A percentile compares a stretch with the other conserved stretches of the same genome.
Evolutionary conservation across 1,139 yeast species (phyloP).

Genomic region (Geotrichum fermentans): DNA sequence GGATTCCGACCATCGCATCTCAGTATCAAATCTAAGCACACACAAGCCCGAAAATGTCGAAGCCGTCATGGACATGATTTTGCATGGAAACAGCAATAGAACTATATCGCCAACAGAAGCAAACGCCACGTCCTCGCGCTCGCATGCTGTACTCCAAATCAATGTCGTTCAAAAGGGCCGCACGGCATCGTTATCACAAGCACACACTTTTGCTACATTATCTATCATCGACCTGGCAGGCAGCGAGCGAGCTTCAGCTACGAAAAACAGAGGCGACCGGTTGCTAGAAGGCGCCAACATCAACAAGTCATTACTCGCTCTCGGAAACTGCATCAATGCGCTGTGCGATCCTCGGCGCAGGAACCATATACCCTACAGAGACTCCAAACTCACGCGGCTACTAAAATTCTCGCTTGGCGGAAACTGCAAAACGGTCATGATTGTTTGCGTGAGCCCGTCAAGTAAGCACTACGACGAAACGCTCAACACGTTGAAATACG

Average conservation of each 20-base stretch:
- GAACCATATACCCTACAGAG: constrained; percentile 83
- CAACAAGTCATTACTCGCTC: constrained; percentile 76
- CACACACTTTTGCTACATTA: constrained; percentile 70
- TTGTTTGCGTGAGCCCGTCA: constrained; percentile 87
- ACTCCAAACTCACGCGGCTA: constrained; percentile 79
- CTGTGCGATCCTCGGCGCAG: constrained; percentile 65
- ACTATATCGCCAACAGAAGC: constrained; percentile 88
- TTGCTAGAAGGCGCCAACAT: constrained; percentile 89
- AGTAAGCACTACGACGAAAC: constrained; percentile 87
- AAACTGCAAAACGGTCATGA: constrained; percentile 91
- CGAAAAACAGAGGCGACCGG: constrained; percentile 74
- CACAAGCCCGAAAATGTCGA: constrained; percentile 60
- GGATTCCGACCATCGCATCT: constrained; percentile 60
- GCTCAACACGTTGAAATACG: constrained; percentile 80
- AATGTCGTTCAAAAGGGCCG: constrained; percentile 60
- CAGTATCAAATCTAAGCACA: constrained; percentile 67
- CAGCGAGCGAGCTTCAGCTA: constrained; percentile 88
- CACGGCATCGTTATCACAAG: constrained; percentile 60
- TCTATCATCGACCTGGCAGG: constrained; percentile 92
- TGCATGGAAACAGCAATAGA: constrained; percentile 67
- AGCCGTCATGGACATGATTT: constrained; percentile 76
- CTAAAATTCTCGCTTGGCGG: constrained; percentile 91
- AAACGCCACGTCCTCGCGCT: constrained; percentile 81
- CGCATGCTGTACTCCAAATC: constrained; percentile 88
- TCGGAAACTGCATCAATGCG: constrained; percentile 93